phyloP scores from a whole-genome alignment of 2,329 filamentous ascomycete genomes.

The Stemphylium lycopersici region DNA sequence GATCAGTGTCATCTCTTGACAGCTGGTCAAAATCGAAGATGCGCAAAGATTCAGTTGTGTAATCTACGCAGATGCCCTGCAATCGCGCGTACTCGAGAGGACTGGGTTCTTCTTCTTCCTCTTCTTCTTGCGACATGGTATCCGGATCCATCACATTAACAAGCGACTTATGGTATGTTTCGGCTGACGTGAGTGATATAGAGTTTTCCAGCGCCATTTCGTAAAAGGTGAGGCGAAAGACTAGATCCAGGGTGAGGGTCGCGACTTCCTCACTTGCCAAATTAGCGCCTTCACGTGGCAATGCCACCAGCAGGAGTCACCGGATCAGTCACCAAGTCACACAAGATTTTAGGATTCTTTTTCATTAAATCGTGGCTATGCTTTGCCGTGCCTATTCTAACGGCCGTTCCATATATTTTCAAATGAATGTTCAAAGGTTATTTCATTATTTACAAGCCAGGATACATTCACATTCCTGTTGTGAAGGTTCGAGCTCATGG shows the following conservation, averaged over 20 bases:
- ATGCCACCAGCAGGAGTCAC: neutral
- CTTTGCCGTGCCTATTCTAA: neutral
- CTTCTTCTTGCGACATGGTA: slow-evolving; percentile 21
- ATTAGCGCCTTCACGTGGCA: slow-evolving; percentile 4
- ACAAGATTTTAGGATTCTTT: neutral
- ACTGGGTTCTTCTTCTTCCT: slow-evolving; percentile 36
- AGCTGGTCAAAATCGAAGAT: slow-evolving; percentile 14
- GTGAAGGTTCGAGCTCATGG: neutral
- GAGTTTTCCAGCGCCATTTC: neutral
- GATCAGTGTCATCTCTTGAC: slow-evolving; percentile 18
- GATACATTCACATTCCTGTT: slow-evolving; percentile 1
- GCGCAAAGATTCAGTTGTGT: slow-evolving; percentile 37
- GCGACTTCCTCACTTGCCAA: slow-evolving; percentile 10
- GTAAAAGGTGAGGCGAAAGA: neutral
- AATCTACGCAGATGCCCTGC: slow-evolving; percentile 51
- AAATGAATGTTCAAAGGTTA: slow-evolving; percentile 11
- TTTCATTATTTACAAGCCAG: slow-evolving; percentile 16
- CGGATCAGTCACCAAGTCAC: neutral
- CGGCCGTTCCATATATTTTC: slow-evolving; percentile 8
- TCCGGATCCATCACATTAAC: slow-evolving; percentile 9
- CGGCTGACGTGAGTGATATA: neutral
- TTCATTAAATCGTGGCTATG: slow-evolving; percentile 6
- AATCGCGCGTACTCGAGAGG: slow-evolving; percentile 57
- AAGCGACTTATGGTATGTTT: neutral
- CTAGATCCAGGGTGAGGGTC: neutral